Evolutionary conservation across 257 asterid species (phyloP).

Genomic region (Cynanchum wilfordii): DNA sequence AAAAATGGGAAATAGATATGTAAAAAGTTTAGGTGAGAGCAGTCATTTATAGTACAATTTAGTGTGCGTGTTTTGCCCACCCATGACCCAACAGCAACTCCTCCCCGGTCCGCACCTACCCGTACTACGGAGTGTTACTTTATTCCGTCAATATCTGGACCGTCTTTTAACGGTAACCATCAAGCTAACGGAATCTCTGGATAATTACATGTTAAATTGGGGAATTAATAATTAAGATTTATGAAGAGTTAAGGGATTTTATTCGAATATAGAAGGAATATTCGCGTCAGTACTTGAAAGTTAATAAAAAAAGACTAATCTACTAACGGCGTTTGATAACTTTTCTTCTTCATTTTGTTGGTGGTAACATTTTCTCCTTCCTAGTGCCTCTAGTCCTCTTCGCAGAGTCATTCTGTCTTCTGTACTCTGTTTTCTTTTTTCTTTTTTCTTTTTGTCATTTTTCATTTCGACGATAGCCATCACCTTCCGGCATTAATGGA

Average conservation of each 20-base stretch:
- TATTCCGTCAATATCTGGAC: not conserved
- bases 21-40: not conserved
- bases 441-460: too few species aligned
- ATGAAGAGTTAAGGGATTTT: not conserved
- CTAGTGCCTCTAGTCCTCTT: too few species aligned
- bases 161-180: not conserved
- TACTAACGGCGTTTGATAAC: not conserved
- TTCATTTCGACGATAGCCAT: too few species aligned
- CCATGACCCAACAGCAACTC: not conserved
- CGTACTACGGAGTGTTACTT: constrained; percentile 4
- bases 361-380: not conserved
- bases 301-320: not conserved
- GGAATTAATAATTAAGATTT: not conserved
- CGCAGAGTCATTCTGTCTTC: too few species aligned
- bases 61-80: not conserved
- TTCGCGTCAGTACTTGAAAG: not conserved
- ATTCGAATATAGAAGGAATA: constrained; percentile 1
- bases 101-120: constrained; percentile 7
- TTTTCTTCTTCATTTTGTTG: not conserved
- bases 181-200: not conserved
- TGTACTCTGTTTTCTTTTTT: too few species aligned
- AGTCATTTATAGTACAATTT: not conserved
- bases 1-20: not conserved
- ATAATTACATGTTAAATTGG: not conserved
- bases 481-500: too few species aligned